phyloP scores from a whole-genome alignment of 2,329 filamentous ascomycete species.

The Colletotrichum costaricense region DNA sequence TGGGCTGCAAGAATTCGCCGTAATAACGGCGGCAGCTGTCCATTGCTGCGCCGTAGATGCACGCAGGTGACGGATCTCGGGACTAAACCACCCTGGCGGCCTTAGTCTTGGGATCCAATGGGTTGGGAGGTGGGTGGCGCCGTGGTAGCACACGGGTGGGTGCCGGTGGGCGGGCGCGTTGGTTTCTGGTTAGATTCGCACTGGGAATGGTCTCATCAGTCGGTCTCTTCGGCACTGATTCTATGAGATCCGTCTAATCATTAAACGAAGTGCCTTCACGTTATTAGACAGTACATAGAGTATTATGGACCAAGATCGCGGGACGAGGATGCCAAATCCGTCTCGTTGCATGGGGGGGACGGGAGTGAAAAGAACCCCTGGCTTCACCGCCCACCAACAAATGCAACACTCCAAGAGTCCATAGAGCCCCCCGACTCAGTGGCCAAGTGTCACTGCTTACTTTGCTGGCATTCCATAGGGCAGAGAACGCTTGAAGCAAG shows the following conservation, averaged over 20 bases:
- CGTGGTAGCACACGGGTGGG: not conserved
- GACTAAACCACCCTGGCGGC: not conserved
- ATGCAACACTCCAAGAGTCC: not conserved
- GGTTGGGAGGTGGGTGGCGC: not conserved
- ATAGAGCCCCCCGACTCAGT: not conserved
- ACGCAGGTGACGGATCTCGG: slow-evolving; percentile 4
- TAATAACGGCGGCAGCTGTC: not conserved
- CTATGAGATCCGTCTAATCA: not conserved
- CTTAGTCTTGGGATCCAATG: not conserved
- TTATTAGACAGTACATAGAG: not conserved
- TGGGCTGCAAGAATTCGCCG: not conserved
- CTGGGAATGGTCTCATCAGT: slow-evolving; percentile 9
- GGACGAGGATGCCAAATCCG: slow-evolving; percentile 1
- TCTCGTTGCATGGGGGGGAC: not conserved
- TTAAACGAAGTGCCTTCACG: not conserved
- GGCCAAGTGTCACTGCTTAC: not conserved
- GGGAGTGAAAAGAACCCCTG: slow-evolving; percentile 1
- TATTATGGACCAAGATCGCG: not conserved
- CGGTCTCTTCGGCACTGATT: slow-evolving; percentile 3
- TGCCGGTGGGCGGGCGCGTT: not conserved
- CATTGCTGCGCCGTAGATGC: not conserved
- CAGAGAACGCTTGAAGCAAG: not conserved
- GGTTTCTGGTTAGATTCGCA: slow-evolving; percentile 6
- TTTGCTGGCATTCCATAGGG: not conserved
- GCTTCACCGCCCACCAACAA: not conserved